Evolutionary conservation across 2,329 filamentous ascomycete genomes (phyloP).

Genomic region (Xylariaceae sp.): DNA sequence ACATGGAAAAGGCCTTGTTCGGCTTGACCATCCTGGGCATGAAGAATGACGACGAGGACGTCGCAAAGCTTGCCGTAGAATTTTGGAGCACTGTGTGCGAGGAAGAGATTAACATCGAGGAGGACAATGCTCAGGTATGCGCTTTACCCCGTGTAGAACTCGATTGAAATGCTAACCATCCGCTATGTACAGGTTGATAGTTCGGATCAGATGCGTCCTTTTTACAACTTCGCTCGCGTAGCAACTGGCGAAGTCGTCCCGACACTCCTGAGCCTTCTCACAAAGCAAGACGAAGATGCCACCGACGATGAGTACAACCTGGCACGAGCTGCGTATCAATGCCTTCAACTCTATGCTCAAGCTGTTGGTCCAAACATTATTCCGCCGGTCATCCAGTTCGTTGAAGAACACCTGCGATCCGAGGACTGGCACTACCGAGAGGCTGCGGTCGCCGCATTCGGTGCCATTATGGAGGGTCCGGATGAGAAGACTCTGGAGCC

Average conservation of each 20-base stretch:
- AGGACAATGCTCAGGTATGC: slow-evolving; percentile 80
- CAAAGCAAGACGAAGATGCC: slow-evolving; percentile 97
- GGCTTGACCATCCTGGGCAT: slow-evolving; percentile 96
- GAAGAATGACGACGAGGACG: slow-evolving; percentile 97
- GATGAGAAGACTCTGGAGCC: slow-evolving; percentile 89
- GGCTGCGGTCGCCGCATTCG: slow-evolving; percentile 94
- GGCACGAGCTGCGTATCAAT: slow-evolving; percentile 92
- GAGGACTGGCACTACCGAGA: slow-evolving; percentile 96
- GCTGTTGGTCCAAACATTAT: slow-evolving; percentile 83
- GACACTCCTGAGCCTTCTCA: slow-evolving; percentile 80
- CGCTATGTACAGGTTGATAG: slow-evolving; percentile 55
- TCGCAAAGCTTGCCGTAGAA: slow-evolving; percentile 95
- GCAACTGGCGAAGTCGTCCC: slow-evolving; percentile 93
- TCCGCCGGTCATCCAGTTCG: slow-evolving; percentile 80
- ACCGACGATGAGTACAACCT: slow-evolving; percentile 97
- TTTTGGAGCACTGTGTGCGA: slow-evolving; percentile 99
- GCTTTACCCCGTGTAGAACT: not conserved
- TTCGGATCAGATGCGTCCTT: slow-evolving; percentile 79
- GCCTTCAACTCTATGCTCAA: slow-evolving; percentile 90
- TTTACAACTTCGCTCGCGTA: slow-evolving; percentile 93
- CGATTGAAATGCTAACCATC: slow-evolving; percentile 3
- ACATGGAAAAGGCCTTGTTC: slow-evolving; percentile 99
- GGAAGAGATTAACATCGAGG: slow-evolving; percentile 96
- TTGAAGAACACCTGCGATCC: slow-evolving; percentile 82
- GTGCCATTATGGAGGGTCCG: slow-evolving; percentile 97